Percentiles rank a stretch among this genome's conserved stretches.
Conservation (phyloP, 495 filamentous ascomycete genomes). For the Aspergillus ostianus region DNA sequence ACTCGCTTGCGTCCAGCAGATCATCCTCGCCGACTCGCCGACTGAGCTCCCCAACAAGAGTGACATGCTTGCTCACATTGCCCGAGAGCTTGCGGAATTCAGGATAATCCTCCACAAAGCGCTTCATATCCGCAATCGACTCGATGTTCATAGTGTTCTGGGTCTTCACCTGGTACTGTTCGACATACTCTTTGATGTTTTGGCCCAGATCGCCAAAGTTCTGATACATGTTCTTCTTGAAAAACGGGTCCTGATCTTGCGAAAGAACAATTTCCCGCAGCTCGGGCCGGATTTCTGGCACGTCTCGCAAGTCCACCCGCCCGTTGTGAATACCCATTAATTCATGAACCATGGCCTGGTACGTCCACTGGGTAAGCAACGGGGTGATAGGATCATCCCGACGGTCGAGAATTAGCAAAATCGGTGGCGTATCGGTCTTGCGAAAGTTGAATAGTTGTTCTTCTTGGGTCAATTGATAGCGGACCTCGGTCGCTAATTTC, state of each 20-base stretch:
- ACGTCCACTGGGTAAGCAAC: slow-evolving; percentile 94
- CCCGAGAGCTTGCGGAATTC: slow-evolving; percentile 96
- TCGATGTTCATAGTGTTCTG: slow-evolving; percentile 92
- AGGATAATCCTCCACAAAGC: slow-evolving; percentile 97
- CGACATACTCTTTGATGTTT: slow-evolving; percentile 98
- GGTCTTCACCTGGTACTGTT: slow-evolving; percentile 94
- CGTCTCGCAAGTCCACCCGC: slow-evolving; percentile 78
- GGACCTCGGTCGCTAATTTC: slow-evolving; percentile 87
- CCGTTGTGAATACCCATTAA: slow-evolving; percentile 91
- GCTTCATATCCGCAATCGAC: slow-evolving; percentile 97
- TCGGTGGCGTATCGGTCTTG: slow-evolving; percentile 90
- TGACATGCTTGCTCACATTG: slow-evolving; percentile 98
- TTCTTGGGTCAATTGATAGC: slow-evolving; percentile 91
- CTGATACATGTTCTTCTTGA: slow-evolving; percentile 99
- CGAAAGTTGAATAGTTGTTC: slow-evolving; percentile 97
- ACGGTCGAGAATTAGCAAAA: slow-evolving; percentile 85
- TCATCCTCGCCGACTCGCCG: slow-evolving; percentile 79
- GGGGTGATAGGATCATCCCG: slow-evolving; percentile 97
- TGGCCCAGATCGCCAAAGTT: slow-evolving; percentile 97
- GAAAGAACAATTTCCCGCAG: slow-evolving; percentile 93
- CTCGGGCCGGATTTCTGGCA: slow-evolving; percentile 87
- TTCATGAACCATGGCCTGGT: slow-evolving; percentile 99
- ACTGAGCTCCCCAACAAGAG: slow-evolving; percentile 89
- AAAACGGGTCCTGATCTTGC: slow-evolving; percentile 97
- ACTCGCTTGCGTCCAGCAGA: slow-evolving; percentile 88